Evolutionary conservation across 176 grass and related monocot genomes (phyloP), one percentile per base, ranked within the genome.

Genomic region (Sorghum bicolor): DNA sequence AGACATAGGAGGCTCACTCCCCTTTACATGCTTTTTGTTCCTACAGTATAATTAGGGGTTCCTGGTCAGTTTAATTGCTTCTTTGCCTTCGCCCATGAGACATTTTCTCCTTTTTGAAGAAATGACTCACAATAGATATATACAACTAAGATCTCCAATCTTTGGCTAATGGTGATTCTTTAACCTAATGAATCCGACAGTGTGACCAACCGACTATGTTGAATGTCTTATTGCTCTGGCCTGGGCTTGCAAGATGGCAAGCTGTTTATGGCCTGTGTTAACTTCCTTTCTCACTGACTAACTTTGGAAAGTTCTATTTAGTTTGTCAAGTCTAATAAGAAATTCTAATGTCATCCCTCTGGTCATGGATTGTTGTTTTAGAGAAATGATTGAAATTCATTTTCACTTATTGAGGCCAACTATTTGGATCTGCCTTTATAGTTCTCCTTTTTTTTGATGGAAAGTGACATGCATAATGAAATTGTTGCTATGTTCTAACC

Each of bases 401-500:
- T 30, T 60, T 14, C n/a, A 30, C 29, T 52, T 33, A 10, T 57
- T 39, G 15, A 30, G 39, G n/a, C 34, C 8, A 26, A n/a, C 5
- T 72, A 31, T 65, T 26, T 52, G 9, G 13, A 17, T 30, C 15
- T 28, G 7, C 8, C 0, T 64, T 14, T 20, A 41, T 45, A 64
- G 10, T 39, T 64, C 6, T 34, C 8, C 12, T 58, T 24, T 11
- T 24, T 11, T 14, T 6, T 29, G 5, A 50, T 31, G 32, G 24
- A 77, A 67, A 34, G 29, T 58, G 48, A 39, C 13, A 30, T 63
- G 16, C 31, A 30, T 5, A 78, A 64, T 64, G 22, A 67, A 77
- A 41, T 44, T 34, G 0, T 68, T 39, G 15, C 47, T 31, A 43
- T 79, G 16, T 77, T 55, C 33, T 86, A 70, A 90, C 52, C 12